phyloP scores from a whole-genome alignment of 2,329 filamentous ascomycete species.

The Trichoderma koningii region DNA sequence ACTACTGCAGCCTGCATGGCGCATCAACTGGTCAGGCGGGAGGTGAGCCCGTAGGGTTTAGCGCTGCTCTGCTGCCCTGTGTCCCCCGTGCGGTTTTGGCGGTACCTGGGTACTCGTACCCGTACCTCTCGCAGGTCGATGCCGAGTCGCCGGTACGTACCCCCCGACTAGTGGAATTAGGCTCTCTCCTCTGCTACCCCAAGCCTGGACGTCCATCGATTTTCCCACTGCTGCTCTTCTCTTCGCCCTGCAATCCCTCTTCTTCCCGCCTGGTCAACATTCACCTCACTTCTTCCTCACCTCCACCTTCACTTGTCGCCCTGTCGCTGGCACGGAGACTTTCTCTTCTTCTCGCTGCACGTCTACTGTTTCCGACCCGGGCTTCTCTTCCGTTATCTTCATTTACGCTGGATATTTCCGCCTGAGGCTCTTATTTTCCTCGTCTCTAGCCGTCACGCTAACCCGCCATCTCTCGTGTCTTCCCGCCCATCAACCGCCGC shows the following conservation, averaged over 20 bases:
- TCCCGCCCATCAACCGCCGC: slow-evolving; percentile 24
- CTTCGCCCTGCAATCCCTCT: slow-evolving; percentile 22
- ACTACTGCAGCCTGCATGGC: too few relatives aligned
- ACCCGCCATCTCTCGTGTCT: slow-evolving; percentile 17
- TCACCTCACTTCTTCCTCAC: slow-evolving; percentile 2
- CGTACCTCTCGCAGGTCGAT: not conserved
- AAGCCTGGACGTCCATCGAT: slow-evolving; percentile 17
- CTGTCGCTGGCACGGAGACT: slow-evolving; percentile 13
- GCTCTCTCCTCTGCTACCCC: slow-evolving; percentile 16
- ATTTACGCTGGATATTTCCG: slow-evolving; percentile 5
- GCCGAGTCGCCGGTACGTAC: slow-evolving; percentile 8
- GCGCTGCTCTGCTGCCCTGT: slow-evolving; percentile 5
- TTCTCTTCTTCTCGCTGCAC: not conserved
- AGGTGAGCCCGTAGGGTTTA: slow-evolving; percentile 10
- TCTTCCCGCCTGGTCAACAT: slow-evolving; percentile 19
- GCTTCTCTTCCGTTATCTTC: not conserved
- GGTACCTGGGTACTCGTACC: slow-evolving; percentile 6
- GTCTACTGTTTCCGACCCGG: not conserved
- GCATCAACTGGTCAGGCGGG: slow-evolving; percentile 10
- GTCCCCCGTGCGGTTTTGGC: not conserved
- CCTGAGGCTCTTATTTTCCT: slow-evolving; percentile 15
- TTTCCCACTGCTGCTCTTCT: slow-evolving; percentile 23
- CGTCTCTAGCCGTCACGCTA: slow-evolving; percentile 12
- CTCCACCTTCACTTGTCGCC: slow-evolving; percentile 3
- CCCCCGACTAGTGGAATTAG: slow-evolving; percentile 23